phyloP scores from a whole-genome alignment of 192 early-diverging fungal species.

The Chytriomyces sp. region DNA sequence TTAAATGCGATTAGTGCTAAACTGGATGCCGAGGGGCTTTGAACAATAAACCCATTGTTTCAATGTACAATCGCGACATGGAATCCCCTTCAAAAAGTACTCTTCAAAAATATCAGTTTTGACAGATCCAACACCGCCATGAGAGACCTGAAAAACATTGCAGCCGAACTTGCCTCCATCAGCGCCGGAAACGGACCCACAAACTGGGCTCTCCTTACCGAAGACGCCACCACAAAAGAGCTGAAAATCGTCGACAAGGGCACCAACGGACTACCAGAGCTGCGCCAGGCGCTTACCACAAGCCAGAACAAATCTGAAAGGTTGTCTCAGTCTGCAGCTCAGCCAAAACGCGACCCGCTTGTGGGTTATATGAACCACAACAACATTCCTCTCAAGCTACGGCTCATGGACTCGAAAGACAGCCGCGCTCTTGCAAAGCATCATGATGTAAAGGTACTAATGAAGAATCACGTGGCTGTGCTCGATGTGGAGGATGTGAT shows the following conservation, averaged over 20 bases:
- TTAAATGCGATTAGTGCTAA: conserved; percentile 29
- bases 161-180: conserved; percentile 26
- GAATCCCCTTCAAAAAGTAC: not conserved
- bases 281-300: conserved; percentile 2
- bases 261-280: conserved; percentile 14
- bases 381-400: conserved; percentile 27
- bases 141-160: conserved; percentile 24
- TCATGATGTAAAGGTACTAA: conserved; percentile 27
- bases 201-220: conserved; percentile 27
- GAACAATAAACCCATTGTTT: conserved; percentile 1
- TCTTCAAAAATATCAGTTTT: not conserved
- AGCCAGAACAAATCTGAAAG: not conserved
- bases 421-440: conserved; percentile 21
- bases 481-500: conserved; percentile 21
- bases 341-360: not conserved
- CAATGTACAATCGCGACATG: not conserved
- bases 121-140: not conserved
- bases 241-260: conserved; percentile 26
- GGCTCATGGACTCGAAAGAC: not conserved
- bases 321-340: not conserved
- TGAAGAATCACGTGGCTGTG: conserved; percentile 32
- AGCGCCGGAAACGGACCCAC: conserved; percentile 7
- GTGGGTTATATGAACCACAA: conserved; percentile 26
- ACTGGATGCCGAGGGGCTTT: conserved; percentile 30
- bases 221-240: conserved; percentile 12